phyloP scores from a whole-genome alignment of 108 stramenopile genomes.

The Cyclotella baltica region DNA sequence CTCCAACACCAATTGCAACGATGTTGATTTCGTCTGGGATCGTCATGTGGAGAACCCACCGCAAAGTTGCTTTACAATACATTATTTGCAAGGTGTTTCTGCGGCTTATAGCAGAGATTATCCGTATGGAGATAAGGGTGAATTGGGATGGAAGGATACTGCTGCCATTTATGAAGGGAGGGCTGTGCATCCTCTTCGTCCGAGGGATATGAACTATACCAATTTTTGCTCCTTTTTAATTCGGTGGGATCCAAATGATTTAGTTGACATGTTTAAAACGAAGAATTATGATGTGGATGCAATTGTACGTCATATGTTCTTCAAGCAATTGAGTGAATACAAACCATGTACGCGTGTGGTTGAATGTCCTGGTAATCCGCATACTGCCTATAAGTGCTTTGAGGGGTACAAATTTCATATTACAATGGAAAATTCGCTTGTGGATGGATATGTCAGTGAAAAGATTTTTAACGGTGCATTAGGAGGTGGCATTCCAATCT shows the following conservation, averaged over 20 bases:
- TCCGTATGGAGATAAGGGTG: background rate
- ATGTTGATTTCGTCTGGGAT: slow-evolving; percentile 25
- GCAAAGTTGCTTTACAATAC: slow-evolving; percentile 20
- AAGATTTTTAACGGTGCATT: slow-evolving; percentile 26
- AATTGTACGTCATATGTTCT: slow-evolving; percentile 27
- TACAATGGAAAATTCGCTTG: slow-evolving; percentile 26
- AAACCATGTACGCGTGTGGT: slow-evolving; percentile 20
- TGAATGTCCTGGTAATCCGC: slow-evolving; percentile 13
- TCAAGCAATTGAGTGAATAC: slow-evolving; percentile 24
- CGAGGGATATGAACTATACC: no score
- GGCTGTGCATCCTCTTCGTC: slow-evolving; percentile 14
- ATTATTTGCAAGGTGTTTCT: slow-evolving; percentile 24
- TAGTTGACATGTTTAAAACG: slow-evolving; percentile 11
- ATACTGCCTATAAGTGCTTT: slow-evolving; percentile 22
- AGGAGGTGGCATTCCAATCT: slow-evolving; percentile 24
- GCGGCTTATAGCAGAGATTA: background rate
- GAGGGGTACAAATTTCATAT: slow-evolving; percentile 27
- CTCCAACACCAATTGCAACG: background rate
- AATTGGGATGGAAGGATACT: background rate
- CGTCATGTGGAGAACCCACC: slow-evolving; percentile 9
- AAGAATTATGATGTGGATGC: slow-evolving; percentile 27
- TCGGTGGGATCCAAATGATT: background rate
- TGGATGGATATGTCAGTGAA: slow-evolving; percentile 27
- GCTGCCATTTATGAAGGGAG: background rate
- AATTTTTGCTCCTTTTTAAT: slow-evolving; percentile 27